Conservation (phyloP, 2,329 filamentous ascomycete species). For the Hawksworthiomyces lignivorus region DNA sequence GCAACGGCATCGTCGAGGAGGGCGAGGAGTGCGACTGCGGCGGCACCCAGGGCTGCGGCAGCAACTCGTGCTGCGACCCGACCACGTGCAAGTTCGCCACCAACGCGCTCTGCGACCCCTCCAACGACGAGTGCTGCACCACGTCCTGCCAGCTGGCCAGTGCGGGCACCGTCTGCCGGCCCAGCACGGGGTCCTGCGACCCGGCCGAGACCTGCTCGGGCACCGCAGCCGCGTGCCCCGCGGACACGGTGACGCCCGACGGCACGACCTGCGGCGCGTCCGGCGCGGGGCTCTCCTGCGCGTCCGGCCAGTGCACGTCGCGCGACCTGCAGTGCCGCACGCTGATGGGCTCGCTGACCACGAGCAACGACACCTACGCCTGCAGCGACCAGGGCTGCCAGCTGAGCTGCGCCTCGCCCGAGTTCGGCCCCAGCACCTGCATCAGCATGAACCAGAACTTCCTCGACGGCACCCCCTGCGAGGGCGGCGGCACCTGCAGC, state of each 20-base stretch:
- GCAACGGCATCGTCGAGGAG: conserved; percentile 91
- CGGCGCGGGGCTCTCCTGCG: conserved; percentile 62
- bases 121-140: conserved; percentile 77
- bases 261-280: conserved; percentile 61
- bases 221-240: conserved; percentile 62
- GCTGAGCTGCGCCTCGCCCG: conserved; percentile 66
- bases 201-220: conserved; percentile 78
- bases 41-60: conserved; percentile 60
- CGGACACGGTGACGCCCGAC: conserved; percentile 61
- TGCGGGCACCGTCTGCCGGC: conserved; percentile 67
- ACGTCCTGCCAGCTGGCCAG: conserved; percentile 57
- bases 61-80: conserved; percentile 77
- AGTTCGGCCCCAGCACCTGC: conserved; percentile 59
- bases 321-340: conserved; percentile 83
- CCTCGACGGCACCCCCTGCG: conserved; percentile 81
- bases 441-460: conserved; percentile 82
- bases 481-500: conserved; percentile 67
- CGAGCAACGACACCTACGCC: conserved; percentile 69
- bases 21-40: conserved; percentile 97
- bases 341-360: conserved; percentile 67
- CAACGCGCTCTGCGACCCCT: conserved; percentile 68
- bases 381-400: conserved; percentile 68
- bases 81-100: conserved; percentile 77
- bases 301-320: conserved; percentile 90
- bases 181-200: conserved; percentile 74